Evolutionary conservation across 306 rosid species (phyloP), one percentile per base, ranked within the genome.

Genomic region (Chamaecrista fasciculata): DNA sequence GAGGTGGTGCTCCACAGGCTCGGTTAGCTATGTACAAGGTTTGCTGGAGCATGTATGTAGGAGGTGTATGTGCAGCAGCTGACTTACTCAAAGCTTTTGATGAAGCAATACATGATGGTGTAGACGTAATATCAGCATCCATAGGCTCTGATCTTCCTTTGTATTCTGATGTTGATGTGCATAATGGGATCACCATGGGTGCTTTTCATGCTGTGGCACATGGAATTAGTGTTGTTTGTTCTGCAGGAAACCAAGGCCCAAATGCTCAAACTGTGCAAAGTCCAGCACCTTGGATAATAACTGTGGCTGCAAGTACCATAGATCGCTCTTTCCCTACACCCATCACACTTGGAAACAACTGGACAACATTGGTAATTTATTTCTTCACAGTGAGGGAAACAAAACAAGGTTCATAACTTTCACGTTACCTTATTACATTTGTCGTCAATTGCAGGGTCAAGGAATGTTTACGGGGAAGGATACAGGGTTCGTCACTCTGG

Each of bases 1-100:
- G 85, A 40, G 87, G 87, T 4, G 90, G 90, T 10, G 90, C 87
- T 3, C 84, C 87, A 0, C 73, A 23, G 18, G 81, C 85, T 8
- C 80, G 81, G 20, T 25, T 85, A 24, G 85, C 87, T 1, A 70
- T 82, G 71, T 85, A 82, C 47, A 85, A 85, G 44, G 87, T 80
- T 28, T 85, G 87, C 68, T 85, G 90, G 90, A 80, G 19, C 11
- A 18, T 64, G 42, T 7, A 48, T 16, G 6, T n/a, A 9, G 76
- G 78, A 25, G 79, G 78, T 1, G 49, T 52, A 20, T 82, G 87
- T 70, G 44, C 81, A 18, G 64, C 65, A 2, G 79, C 73, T 72
- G 87, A 85, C 74, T 25, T 85, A 2, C 69, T 85, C 66, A 82
- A 78, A 65, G 87, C 80, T 53, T 71, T 85, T 43, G 85, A 85